phyloP scores from a whole-genome alignment of 805 yeast genomes.

The Metschnikowia lochheadii region DNA sequence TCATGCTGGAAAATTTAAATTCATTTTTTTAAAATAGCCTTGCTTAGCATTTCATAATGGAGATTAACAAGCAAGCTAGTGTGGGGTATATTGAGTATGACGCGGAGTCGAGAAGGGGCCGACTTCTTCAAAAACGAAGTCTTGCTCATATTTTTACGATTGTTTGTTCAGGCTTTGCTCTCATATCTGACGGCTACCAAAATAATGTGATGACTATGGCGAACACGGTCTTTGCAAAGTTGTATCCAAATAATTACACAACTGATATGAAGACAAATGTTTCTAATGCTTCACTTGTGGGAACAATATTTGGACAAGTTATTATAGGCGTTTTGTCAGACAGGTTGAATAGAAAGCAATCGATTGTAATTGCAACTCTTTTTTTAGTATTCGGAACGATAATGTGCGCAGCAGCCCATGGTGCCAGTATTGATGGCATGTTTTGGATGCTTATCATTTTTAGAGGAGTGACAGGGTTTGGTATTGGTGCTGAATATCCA shows the following conservation, averaged over 20 bases:
- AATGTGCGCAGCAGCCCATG: slow-evolving; percentile 69
- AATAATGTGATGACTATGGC: slow-evolving; percentile 70
- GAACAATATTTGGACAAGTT: slow-evolving; percentile 71
- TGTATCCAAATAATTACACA: slow-evolving; percentile 40
- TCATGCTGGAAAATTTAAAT: not conserved
- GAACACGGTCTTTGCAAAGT: slow-evolving; percentile 50
- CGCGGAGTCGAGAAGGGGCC: slow-evolving; percentile 25
- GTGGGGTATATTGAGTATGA: slow-evolving; percentile 27
- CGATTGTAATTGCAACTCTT: slow-evolving; percentile 61
- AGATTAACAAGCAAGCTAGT: not conserved
- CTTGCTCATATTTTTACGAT: slow-evolving; percentile 40
- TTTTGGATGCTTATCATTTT: slow-evolving; percentile 74
- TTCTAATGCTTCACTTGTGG: slow-evolving; percentile 64
- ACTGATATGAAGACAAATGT: slow-evolving; percentile 56
- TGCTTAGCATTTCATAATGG: not conserved
- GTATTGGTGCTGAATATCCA: slow-evolving; percentile 76
- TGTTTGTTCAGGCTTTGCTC: slow-evolving; percentile 68
- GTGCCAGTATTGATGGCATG: slow-evolving; percentile 55
- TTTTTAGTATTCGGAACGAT: slow-evolving; percentile 61
- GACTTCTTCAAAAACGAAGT: slow-evolving; percentile 23
- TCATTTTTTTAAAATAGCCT: not conserved
- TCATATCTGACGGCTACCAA: slow-evolving; percentile 75
- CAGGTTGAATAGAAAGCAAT: slow-evolving; percentile 64
- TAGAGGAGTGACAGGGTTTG: slow-evolving; percentile 74
- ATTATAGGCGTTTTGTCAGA: slow-evolving; percentile 61